A percentile compares a stretch with the other conserved stretches of the same genome.
phyloP scores from a whole-genome alignment of 176 grass and related monocot genomes.

The Oryza meridionalis region DNA sequence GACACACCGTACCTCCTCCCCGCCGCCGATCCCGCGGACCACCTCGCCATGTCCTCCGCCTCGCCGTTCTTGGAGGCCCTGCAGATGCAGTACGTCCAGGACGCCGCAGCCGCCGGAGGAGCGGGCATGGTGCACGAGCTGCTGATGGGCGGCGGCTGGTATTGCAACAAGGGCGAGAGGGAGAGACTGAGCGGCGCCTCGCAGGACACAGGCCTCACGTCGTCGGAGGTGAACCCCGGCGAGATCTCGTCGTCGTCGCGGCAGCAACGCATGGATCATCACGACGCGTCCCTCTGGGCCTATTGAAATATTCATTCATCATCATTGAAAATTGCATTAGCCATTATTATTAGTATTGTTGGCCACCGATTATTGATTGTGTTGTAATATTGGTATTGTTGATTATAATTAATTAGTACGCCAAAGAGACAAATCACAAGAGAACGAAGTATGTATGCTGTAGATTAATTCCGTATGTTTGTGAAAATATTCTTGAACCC shows the following conservation, averaged over 20 bases:
- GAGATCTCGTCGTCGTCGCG: conserved; percentile 61
- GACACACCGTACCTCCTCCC: conserved; percentile 39
- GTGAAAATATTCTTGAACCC: not conserved
- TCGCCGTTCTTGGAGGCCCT: conserved; percentile 30
- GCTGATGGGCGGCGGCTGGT: conserved; percentile 44
- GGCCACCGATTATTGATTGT: conserved; percentile 16
- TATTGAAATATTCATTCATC: conserved; percentile 24
- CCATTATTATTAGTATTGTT: conserved; percentile 18
- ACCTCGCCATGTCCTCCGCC: not conserved
- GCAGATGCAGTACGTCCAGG: conserved; percentile 35
- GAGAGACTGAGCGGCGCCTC: conserved; percentile 47
- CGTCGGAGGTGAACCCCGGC: conserved; percentile 59
- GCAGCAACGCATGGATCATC: conserved; percentile 40
- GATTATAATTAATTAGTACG: not conserved
- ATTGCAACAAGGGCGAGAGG: conserved; percentile 49
- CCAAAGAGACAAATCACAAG: not conserved
- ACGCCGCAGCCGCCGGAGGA: not conserved
- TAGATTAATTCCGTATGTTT: not conserved
- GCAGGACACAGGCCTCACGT: conserved; percentile 67
- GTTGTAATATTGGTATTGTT: not conserved
- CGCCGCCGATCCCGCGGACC: not conserved
- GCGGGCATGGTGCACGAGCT: conserved; percentile 41
- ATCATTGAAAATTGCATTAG: not conserved
- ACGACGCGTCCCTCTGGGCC: conserved; percentile 47
- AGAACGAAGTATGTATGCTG: not conserved